A percentile compares a stretch with the other conserved stretches of the same genome.
Evolutionary conservation across 2,329 filamentous ascomycete species (phyloP).

Genomic region (Monosporascus sp.): DNA sequence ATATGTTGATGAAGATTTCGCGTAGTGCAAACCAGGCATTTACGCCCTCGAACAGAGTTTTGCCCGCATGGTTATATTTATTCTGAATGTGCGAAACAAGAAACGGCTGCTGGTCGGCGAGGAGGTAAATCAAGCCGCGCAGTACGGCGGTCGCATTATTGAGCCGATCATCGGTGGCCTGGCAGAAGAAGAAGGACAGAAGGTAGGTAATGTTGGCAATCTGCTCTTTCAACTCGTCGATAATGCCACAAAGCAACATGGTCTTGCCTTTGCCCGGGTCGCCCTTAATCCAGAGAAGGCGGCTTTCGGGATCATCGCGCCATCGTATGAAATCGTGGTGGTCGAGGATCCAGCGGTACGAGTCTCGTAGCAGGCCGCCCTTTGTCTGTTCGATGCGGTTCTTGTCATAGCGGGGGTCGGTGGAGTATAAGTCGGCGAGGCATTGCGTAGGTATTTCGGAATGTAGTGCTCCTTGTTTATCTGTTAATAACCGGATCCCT

Average conservation of each 20-base stretch:
- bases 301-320: no score
- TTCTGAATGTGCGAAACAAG: constrained; percentile 30
- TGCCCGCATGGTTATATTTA: constrained; percentile 25
- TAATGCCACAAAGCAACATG: constrained; percentile 35
- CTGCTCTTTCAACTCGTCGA: constrained; percentile 24
- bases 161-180: constrained; percentile 21
- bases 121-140: constrained; percentile 25
- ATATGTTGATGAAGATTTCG: constrained; percentile 9
- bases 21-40: constrained; percentile 35
- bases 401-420: no score
- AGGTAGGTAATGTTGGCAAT: not conserved
- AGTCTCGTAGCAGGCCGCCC: constrained; percentile 5
- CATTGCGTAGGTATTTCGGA: no score
- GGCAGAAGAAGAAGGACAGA: constrained; percentile 28
- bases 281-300: no score
- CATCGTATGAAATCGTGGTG: no score
- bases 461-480: no score
- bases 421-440: no score
- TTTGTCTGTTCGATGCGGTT: constrained; percentile 25
- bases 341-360: no score
- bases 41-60: constrained; percentile 28
- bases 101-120: constrained; percentile 19
- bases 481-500: no score
- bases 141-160: constrained; percentile 26
- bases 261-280: constrained; percentile 37